These are phyloP conservation scores for Epicoccum nigrum DNA, from an alignment of 2,329 filamentous ascomycete genomes.

Conservation along the genomic window DNA sequence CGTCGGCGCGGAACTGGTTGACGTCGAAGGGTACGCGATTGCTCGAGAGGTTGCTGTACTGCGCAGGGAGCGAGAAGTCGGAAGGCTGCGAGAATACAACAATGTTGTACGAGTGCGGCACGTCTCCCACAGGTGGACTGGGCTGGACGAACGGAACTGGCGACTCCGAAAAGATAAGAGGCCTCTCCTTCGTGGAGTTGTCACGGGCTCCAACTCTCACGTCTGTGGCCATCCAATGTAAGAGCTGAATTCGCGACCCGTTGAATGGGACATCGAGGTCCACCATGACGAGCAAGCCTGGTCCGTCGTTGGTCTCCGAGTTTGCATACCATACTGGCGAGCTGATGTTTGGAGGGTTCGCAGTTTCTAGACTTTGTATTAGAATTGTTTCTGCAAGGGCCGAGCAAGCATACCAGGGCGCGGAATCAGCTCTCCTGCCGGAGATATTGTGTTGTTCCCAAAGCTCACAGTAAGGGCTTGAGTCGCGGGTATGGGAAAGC, in stretches of 20 bases:
- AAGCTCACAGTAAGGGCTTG: conserved; percentile 32
- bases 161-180: conserved; percentile 7
- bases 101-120: conserved; percentile 38
- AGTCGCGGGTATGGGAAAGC: conserved; percentile 35
- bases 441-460: conserved; percentile 41
- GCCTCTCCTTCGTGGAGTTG: conserved; percentile 10
- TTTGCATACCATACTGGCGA: conserved; percentile 21
- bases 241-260: conserved; percentile 33
- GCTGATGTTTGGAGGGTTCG: conserved; percentile 33
- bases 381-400: neutral
- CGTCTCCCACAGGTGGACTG: conserved; percentile 36
- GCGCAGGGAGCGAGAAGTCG: conserved; percentile 31
- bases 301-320: neutral
- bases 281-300: conserved; percentile 36
- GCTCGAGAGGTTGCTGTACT: conserved; percentile 34
- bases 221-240: conserved; percentile 41
- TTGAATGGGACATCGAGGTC: conserved; percentile 42
- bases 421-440: conserved; percentile 42
- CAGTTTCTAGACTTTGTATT: conserved; percentile 25
- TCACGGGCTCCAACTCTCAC: conserved; percentile 25
- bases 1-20: conserved; percentile 41
- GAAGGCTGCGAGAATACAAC: conserved; percentile 35
- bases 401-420: conserved; percentile 31
- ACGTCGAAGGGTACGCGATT: conserved; percentile 45
- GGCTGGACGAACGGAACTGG: conserved; percentile 32